Conservation (phyloP, 176 grass and related monocot genomes). For the Coix lacrymajobi region DNA sequence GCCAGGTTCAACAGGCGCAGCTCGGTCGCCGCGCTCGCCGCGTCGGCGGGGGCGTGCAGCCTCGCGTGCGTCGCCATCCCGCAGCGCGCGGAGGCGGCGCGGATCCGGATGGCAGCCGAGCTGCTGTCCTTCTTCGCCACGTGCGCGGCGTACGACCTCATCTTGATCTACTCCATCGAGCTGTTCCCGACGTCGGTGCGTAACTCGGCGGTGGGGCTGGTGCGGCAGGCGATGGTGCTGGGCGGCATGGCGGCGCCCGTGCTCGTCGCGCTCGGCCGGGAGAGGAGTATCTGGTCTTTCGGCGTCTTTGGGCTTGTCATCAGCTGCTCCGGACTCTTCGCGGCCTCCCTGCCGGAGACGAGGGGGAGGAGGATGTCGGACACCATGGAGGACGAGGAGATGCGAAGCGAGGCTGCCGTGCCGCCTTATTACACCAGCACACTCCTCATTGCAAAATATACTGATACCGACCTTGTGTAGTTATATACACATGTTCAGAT, state of each 20-base stretch:
- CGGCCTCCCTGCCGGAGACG: conserved; percentile 59
- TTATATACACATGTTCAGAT: too few relatives aligned
- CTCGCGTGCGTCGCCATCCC: neutral
- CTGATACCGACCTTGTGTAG: neutral
- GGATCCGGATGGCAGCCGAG: neutral
- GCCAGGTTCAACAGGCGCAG: neutral
- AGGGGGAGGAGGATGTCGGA: conserved; percentile 57
- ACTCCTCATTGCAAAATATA: neutral
- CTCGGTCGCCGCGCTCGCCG: neutral
- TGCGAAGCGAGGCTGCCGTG: conserved; percentile 13
- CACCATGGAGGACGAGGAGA: conserved; percentile 72
- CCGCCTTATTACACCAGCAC: neutral
- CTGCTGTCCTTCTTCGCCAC: neutral
- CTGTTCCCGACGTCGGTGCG: conserved; percentile 74
- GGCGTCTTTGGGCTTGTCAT: conserved; percentile 57
- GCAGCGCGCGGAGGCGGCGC: neutral
- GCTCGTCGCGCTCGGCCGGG: conserved; percentile 52
- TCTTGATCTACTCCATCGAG: conserved; percentile 62
- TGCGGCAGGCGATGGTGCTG: conserved; percentile 53
- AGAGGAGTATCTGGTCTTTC: conserved; percentile 49
- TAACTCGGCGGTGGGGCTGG: conserved; percentile 64
- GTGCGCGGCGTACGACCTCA: conserved; percentile 37
- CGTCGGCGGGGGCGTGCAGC: neutral
- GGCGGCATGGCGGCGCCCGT: conserved; percentile 56
- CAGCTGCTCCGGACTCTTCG: conserved; percentile 42